Percentiles rank a stretch among this genome's conserved stretches.
Conservation (phyloP, 371 early-diverging fungal genomes). For the Mortierella sp. region DNA sequence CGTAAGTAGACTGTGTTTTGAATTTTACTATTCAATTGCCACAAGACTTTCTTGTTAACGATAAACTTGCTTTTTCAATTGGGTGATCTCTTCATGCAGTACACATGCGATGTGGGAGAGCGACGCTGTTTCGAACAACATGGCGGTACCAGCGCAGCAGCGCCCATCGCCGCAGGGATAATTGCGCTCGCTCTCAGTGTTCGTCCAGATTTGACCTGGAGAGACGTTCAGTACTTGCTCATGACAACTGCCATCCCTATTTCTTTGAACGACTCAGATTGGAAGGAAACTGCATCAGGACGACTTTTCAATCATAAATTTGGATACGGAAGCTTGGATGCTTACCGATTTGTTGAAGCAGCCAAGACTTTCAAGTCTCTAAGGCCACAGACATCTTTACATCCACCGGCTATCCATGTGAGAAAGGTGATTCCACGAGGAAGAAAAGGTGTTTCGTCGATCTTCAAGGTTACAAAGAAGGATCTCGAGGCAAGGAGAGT, state of each 20-base stretch:
- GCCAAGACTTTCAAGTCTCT: slow-evolving; percentile 79
- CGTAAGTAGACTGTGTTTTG: slow-evolving; percentile 59
- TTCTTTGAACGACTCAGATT: slow-evolving; percentile 69
- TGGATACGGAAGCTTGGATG: slow-evolving; percentile 94
- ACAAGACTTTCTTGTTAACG: neutral
- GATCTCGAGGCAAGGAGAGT: slow-evolving; percentile 60
- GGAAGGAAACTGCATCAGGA: slow-evolving; percentile 71
- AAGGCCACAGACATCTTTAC: slow-evolving; percentile 79
- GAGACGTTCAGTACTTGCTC: slow-evolving; percentile 89
- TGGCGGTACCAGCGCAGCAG: slow-evolving; percentile 98
- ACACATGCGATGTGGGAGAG: slow-evolving; percentile 87
- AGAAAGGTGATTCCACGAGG: slow-evolving; percentile 76
- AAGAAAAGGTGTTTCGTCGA: slow-evolving; percentile 50
- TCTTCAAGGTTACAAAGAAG: slow-evolving; percentile 60
- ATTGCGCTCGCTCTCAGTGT: slow-evolving; percentile 80
- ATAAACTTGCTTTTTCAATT: too few relatives aligned
- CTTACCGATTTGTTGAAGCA: slow-evolving; percentile 81
- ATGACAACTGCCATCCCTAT: slow-evolving; percentile 86
- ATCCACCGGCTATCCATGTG: slow-evolving; percentile 67
- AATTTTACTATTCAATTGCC: neutral
- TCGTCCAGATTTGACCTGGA: slow-evolving; percentile 90
- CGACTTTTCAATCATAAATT: slow-evolving; percentile 90
- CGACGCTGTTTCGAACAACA: slow-evolving; percentile 80
- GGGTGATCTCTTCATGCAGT: too few relatives aligned
- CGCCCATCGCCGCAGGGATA: slow-evolving; percentile 94